Evolutionary conservation across 2,329 filamentous ascomycete genomes (phyloP).

Genomic region (Aureobasidium sp.): DNA sequence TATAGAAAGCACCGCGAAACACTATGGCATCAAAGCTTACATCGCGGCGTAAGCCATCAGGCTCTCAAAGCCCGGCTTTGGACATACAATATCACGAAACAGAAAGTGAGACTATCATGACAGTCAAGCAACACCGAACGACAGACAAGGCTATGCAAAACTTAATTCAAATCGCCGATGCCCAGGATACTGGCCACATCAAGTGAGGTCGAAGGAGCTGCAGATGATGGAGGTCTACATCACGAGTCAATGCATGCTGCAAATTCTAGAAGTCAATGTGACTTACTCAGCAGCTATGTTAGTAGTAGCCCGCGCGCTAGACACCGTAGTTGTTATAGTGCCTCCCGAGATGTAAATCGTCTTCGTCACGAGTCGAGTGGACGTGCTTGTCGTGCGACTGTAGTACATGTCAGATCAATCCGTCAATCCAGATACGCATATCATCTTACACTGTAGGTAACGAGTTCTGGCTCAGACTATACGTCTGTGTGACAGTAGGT

Average conservation of each 20-base stretch:
- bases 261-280: background rate
- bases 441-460: conserved; percentile 22
- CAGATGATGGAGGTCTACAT: background rate
- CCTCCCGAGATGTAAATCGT: conserved; percentile 13
- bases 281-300: background rate
- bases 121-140: background rate
- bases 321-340: conserved; percentile 1
- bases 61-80: background rate
- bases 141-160: background rate
- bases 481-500: conserved; percentile 26
- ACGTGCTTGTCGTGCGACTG: conserved; percentile 14
- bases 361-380: conserved; percentile 13
- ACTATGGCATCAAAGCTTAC: background rate
- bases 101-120: background rate
- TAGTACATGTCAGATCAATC: background rate
- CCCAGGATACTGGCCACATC: conserved; percentile 8
- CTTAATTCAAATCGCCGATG: background rate
- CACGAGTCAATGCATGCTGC: background rate
- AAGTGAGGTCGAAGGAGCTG: background rate
- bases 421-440: background rate
- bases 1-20: background rate
- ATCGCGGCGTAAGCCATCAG: background rate
- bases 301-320: background rate
- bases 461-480: conserved; percentile 21
- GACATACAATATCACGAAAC: background rate